phyloP scores from a whole-genome alignment of 2,329 filamentous ascomycete species.

The Diaporthe aspalathi region DNA sequence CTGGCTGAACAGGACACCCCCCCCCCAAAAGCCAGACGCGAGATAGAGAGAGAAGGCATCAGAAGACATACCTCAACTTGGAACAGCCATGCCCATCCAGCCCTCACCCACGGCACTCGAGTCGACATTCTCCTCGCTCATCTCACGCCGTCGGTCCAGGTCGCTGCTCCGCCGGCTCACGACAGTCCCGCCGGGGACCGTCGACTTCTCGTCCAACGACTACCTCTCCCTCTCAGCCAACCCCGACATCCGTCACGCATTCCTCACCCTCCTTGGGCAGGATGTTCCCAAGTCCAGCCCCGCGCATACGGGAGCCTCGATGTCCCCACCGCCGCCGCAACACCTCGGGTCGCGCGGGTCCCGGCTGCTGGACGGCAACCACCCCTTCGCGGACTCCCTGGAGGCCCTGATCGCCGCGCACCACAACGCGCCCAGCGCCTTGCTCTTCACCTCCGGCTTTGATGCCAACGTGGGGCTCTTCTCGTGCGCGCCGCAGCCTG shows the following conservation, averaged over 20 bases:
- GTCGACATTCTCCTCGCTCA: conserved; percentile 8
- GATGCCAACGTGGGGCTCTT: conserved; percentile 75
- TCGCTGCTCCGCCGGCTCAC: conserved; percentile 17
- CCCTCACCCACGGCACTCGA: conserved; percentile 5
- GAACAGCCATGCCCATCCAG: neutral
- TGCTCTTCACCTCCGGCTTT: conserved; percentile 70
- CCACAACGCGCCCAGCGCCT: conserved; percentile 57
- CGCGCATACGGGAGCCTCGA: neutral
- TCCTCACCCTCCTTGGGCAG: conserved; percentile 57
- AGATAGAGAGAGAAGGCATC: neutral
- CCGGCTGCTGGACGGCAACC: conserved; percentile 65
- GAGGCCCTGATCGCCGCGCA: conserved; percentile 61
- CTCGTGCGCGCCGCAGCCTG: conserved; percentile 67
- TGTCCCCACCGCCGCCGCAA: neutral
- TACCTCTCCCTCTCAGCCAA: conserved; percentile 79
- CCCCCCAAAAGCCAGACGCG: neutral
- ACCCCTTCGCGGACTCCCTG: conserved; percentile 54
- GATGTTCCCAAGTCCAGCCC: conserved; percentile 30
- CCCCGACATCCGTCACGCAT: conserved; percentile 68
- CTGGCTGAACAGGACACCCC: neutral
- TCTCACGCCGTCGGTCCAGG: conserved; percentile 24
- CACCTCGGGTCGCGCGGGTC: conserved; percentile 64
- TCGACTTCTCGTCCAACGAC: conserved; percentile 81
- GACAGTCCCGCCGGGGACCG: conserved; percentile 3
- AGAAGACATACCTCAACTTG: neutral